These are phyloP conservation scores for Acanthamoeba castellanii DNA, from an alignment of 208 protist species.

Conservation along the genomic window DNA sequence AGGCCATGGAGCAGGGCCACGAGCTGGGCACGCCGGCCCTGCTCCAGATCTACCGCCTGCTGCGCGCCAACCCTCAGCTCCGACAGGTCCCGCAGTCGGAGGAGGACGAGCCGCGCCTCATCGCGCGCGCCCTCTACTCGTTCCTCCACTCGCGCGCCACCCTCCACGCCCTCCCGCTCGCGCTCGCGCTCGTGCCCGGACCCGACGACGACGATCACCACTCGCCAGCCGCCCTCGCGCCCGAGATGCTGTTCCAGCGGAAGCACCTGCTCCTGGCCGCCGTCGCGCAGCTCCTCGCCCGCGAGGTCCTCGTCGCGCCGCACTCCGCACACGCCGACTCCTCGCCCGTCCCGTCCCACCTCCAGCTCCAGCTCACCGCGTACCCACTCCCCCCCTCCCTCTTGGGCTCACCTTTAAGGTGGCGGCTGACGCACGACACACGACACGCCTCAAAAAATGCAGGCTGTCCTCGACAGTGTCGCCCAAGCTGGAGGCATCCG, in stretches of 20 bases:
- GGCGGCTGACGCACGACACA: too few species aligned
- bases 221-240: background rate
- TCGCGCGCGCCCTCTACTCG: conserved; percentile 23
- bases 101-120: conserved; percentile 21
- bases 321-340: background rate
- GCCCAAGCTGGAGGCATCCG: background rate
- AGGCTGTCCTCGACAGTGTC: conserved; percentile 1
- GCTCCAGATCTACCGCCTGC: conserved; percentile 36
- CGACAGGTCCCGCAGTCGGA: background rate
- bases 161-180: conserved; percentile 58
- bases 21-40: conserved; percentile 7
- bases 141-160: conserved; percentile 44
- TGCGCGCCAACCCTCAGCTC: conserved; percentile 15
- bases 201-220: background rate
- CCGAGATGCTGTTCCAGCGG: background rate
- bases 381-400: background rate
- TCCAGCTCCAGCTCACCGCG: background rate
- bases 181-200: background rate
- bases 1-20: background rate
- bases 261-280: background rate
- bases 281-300: background rate
- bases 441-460: background rate
- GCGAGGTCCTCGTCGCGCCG: background rate
- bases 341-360: background rate
- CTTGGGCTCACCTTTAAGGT: background rate